Evolutionary conservation across 805 yeast species (phyloP).

Genomic region (Candida yuanshanica): DNA sequence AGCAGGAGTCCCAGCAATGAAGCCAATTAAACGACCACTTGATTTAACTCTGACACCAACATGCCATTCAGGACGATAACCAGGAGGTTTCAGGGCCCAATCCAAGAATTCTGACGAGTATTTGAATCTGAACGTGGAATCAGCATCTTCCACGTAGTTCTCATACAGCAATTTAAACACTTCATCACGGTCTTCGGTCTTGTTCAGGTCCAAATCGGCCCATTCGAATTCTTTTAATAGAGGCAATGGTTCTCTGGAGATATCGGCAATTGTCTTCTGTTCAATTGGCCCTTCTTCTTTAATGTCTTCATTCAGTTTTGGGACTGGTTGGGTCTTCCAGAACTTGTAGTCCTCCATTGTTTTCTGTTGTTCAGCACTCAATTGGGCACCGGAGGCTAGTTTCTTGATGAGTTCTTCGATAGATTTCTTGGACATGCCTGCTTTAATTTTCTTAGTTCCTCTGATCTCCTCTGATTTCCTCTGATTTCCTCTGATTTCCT

Average conservation of each 20-base stretch:
- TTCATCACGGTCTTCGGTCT: slow-evolving; percentile 58
- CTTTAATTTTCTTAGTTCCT: too few species aligned
- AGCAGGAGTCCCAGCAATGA: slow-evolving; percentile 87
- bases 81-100: slow-evolving; percentile 95
- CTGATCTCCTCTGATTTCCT: too few species aligned
- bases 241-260: slow-evolving; percentile 65
- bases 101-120: slow-evolving; percentile 76
- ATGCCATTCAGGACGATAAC: slow-evolving; percentile 85
- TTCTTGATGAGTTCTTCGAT: slow-evolving; percentile 54
- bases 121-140: slow-evolving; percentile 86
- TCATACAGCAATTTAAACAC: slow-evolving; percentile 76
- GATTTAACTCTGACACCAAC: slow-evolving; percentile 85
- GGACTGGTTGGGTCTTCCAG: slow-evolving; percentile 98
- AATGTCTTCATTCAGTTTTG: slow-evolving; percentile 63
- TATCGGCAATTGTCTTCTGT: slow-evolving; percentile 61
- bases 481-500: too few species aligned
- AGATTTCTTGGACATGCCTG: slow-evolving; percentile 27
- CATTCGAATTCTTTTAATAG: slow-evolving; percentile 77
- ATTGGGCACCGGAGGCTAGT: slow-evolving; percentile 30
- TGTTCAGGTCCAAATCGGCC: slow-evolving; percentile 67
- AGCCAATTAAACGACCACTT: slow-evolving; percentile 78
- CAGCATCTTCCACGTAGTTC: slow-evolving; percentile 92
- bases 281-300: slow-evolving; percentile 81
- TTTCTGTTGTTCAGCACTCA: slow-evolving; percentile 54
- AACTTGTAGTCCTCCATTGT: slow-evolving; percentile 88